Percentiles rank a stretch among this genome's conserved stretches.
These are phyloP conservation scores for Cyberlindnera maclurae DNA, from an alignment of 805 yeast species.

Conservation along the genomic window DNA sequence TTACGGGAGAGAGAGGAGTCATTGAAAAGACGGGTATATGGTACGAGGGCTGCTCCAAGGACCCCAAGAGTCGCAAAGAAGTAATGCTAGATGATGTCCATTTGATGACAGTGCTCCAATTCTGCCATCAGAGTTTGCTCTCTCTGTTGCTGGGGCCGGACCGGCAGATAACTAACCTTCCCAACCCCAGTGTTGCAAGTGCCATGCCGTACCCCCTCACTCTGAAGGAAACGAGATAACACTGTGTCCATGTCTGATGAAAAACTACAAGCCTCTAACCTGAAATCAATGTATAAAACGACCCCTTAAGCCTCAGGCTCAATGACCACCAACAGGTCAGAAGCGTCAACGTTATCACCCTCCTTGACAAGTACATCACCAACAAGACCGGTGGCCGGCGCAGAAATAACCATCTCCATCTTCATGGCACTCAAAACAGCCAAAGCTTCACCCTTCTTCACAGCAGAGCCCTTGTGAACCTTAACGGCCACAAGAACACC, in stretches of 20 bases:
- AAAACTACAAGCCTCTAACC: neutral
- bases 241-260: too few species aligned
- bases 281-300: constrained; percentile 3
- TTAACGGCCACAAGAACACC: constrained; percentile 96
- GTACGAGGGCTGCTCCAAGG: constrained; percentile 10
- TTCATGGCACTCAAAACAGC: constrained; percentile 97
- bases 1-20: constrained; percentile 23
- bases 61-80: constrained; percentile 1
- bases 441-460: constrained; percentile 93
- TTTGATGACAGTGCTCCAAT: too few species aligned
- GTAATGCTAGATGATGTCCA: too few species aligned
- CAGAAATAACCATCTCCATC: constrained; percentile 98
- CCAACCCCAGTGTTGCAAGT: too few species aligned
- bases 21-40: constrained; percentile 24
- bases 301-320: constrained; percentile 21
- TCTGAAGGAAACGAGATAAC: too few species aligned
- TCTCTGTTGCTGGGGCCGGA: too few species aligned
- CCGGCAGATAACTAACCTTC: too few species aligned
- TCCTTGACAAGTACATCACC: constrained; percentile 72
- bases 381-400: constrained; percentile 82
- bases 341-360: constrained; percentile 94
- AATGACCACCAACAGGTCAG: constrained; percentile 71
- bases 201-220: too few species aligned
- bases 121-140: too few species aligned
- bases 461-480: constrained; percentile 78